Evolutionary conservation across 176 grass and related monocot species (phyloP).

Genomic region (Luzula sylvatica): DNA sequence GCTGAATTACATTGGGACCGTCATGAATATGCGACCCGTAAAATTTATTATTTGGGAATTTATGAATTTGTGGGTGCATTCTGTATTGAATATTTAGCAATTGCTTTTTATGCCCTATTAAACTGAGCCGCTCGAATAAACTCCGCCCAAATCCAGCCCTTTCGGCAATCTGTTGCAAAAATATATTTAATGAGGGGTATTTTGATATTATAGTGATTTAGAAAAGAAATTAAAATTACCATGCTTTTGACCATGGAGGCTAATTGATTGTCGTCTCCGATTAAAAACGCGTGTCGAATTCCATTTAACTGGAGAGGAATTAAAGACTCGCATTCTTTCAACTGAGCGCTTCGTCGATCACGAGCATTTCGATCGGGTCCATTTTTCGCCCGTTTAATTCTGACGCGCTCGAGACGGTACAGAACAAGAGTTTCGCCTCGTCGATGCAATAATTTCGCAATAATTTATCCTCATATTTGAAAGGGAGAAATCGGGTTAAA

Average conservation of each 20-base stretch:
- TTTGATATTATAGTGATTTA: too few relatives aligned
- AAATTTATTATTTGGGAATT: slow-evolving; percentile 68
- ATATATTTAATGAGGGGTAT: background rate
- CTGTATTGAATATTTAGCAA: slow-evolving; percentile 67
- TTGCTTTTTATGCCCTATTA: slow-evolving; percentile 54
- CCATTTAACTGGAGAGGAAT: slow-evolving; percentile 46
- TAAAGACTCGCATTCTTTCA: slow-evolving; percentile 76
- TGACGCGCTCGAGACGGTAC: slow-evolving; percentile 51
- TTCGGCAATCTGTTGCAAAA: slow-evolving; percentile 42
- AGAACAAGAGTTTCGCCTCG: slow-evolving; percentile 54
- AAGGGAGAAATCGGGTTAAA: slow-evolving; percentile 26
- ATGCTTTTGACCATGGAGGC: slow-evolving; percentile 78
- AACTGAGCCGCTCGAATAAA: slow-evolving; percentile 57
- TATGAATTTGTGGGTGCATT: slow-evolving; percentile 73
- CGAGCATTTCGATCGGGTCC: slow-evolving; percentile 49
- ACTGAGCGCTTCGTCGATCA: slow-evolving; percentile 81
- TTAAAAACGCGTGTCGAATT: slow-evolving; percentile 56
- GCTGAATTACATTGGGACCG: slow-evolving; percentile 41
- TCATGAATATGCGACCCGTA: slow-evolving; percentile 39
- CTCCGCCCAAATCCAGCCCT: slow-evolving; percentile 68
- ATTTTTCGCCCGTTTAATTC: slow-evolving; percentile 35
- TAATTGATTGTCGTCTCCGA: slow-evolving; percentile 85
- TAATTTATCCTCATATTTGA: slow-evolving; percentile 22
- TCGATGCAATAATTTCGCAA: slow-evolving; percentile 61
- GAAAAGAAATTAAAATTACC: too few relatives aligned